phyloP scores from a whole-genome alignment of 495 filamentous ascomycete genomes.

The Podospora bellae-mahoneyi region DNA sequence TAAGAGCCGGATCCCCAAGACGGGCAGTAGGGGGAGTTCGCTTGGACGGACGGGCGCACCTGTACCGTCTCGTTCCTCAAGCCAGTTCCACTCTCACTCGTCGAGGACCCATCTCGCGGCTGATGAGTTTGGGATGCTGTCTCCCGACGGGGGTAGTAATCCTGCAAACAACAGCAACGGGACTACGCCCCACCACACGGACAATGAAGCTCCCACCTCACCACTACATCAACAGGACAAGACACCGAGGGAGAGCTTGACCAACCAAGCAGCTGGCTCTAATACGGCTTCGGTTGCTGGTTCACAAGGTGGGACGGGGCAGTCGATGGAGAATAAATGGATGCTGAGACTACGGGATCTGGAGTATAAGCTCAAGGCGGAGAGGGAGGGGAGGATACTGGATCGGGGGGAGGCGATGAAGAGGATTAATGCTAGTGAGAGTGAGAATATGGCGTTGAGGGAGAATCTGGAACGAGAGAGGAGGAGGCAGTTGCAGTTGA shows the following conservation, averaged over 20 bases:
- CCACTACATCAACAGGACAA: background rate
- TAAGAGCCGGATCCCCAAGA: conserved; percentile 38
- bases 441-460: conserved; percentile 71
- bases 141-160: background rate
- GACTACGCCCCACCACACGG: background rate
- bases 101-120: background rate
- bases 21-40: conserved; percentile 23
- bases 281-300: background rate
- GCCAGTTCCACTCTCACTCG: background rate
- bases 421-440: conserved; percentile 76
- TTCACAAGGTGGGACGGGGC: conserved; percentile 10
- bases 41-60: conserved; percentile 27
- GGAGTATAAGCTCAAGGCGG: conserved; percentile 82
- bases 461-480: conserved; percentile 60
- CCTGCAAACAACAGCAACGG: background rate
- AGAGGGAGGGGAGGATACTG: conserved; percentile 79
- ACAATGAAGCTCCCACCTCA: background rate
- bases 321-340: conserved; percentile 63
- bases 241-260: background rate
- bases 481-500: conserved; percentile 18
- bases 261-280: background rate
- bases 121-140: conserved; percentile 11
- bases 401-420: conserved; percentile 81
- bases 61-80: background rate
- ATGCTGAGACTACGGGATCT: conserved; percentile 79